A percentile compares a stretch with the other conserved stretches of the same genome.
These are phyloP conservation scores for Termitomyces sp. DNA, from an alignment of 768 basidiomycete genomes.

Conservation along the genomic window DNA sequence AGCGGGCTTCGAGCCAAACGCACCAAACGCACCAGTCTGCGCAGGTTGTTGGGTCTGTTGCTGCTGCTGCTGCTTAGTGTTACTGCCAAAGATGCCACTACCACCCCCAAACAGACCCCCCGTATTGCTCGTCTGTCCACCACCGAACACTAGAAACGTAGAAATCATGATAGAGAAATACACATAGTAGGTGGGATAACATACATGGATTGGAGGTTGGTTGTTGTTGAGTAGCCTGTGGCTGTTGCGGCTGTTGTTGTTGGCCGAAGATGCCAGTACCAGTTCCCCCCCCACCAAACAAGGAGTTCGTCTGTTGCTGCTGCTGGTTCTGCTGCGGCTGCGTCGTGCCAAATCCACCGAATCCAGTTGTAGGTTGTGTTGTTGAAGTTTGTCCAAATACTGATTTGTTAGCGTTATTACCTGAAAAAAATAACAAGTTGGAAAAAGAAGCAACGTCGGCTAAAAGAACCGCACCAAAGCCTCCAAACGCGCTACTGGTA, in stretches of 20 bases:
- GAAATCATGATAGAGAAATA: background rate
- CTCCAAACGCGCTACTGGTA: conserved; percentile 31
- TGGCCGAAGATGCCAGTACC: conserved; percentile 29
- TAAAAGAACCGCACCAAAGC: conserved; percentile 23
- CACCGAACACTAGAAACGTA: conserved; percentile 7
- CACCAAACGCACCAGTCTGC: conserved; percentile 23
- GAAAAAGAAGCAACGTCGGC: background rate
- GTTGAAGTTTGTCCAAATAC: conserved; percentile 40
- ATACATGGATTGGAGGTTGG: conserved; percentile 29
- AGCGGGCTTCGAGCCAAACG: conserved; percentile 41
- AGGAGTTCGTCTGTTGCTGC: conserved; percentile 19
- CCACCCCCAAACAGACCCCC: conserved; percentile 31
- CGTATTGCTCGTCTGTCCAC: conserved; percentile 16
- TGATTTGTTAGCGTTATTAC: conserved; percentile 18
- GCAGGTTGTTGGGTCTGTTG: conserved; percentile 33
- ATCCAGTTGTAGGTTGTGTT: conserved; percentile 33
- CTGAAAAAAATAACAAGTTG: background rate
- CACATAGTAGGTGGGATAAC: conserved; percentile 5
- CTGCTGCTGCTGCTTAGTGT: conserved; percentile 14
- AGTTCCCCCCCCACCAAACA: conserved; percentile 20
- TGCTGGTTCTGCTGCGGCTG: conserved; percentile 30
- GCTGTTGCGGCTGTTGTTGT: conserved; percentile 25
- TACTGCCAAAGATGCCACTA: conserved; percentile 24
- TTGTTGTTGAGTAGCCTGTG: conserved; percentile 27
- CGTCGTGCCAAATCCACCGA: conserved; percentile 31